Conservation (phyloP, 1,139 yeast genomes). For the Arxiozyma heterogenica region DNA sequence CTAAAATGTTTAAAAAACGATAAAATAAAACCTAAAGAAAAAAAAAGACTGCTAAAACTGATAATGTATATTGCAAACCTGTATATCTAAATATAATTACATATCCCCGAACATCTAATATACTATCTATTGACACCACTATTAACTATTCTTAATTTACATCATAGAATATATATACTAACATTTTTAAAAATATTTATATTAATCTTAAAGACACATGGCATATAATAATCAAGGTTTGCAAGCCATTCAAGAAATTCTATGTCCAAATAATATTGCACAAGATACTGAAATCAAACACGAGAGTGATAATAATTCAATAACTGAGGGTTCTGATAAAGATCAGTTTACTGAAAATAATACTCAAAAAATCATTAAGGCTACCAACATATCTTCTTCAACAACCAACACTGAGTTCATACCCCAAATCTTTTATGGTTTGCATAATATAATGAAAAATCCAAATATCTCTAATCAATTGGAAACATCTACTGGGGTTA, state of each 20-base stretch:
- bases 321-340: background rate
- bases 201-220: background rate
- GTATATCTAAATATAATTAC: background rate
- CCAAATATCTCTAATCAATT: constrained; percentile 26
- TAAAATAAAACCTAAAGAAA: no score
- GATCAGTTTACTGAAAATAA: background rate
- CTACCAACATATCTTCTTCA: constrained; percentile 2
- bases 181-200: no score
- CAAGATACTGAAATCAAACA: background rate
- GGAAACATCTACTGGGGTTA: constrained; percentile 27
- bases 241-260: background rate
- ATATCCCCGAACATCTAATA: background rate
- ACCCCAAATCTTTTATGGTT: constrained; percentile 28
- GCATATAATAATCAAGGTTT: background rate
- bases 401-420: constrained; percentile 23
- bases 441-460: constrained; percentile 26
- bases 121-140: no score
- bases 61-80: no score
- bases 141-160: background rate
- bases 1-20: background rate
- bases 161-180: background rate
- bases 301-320: background rate
- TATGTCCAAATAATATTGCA: background rate
- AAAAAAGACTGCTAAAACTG: no score
- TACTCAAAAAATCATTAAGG: background rate